A percentile compares a stretch with the other conserved stretches of the same genome.
These are phyloP conservation scores for Chlorella ohadii DNA, from an alignment of 139 green algal species.

Conservation along the genomic window DNA sequence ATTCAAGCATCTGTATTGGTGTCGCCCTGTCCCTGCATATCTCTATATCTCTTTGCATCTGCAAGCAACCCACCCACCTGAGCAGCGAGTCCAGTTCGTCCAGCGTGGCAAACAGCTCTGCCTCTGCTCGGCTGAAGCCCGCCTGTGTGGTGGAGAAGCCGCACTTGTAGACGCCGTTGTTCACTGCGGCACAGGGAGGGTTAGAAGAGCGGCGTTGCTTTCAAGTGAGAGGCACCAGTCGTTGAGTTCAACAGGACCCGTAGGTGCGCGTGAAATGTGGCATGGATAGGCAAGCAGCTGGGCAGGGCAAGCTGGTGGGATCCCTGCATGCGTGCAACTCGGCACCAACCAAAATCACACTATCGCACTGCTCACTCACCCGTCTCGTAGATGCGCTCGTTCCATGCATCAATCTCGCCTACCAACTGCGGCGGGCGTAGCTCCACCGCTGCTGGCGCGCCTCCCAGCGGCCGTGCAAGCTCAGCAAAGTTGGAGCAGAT, in stretches of 20 bases:
- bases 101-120: constrained; percentile 68
- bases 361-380: constrained; percentile 28
- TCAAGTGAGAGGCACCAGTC: too few species aligned
- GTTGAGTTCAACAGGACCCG: too few species aligned
- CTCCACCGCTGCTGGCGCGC: constrained; percentile 60
- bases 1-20: too few species aligned
- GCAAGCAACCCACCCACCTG: constrained; percentile 9
- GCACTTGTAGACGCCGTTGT: constrained; percentile 86
- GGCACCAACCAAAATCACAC: too few species aligned
- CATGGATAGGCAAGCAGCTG: too few species aligned
- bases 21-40: too few species aligned
- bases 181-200: constrained; percentile 51
- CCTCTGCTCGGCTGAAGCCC: constrained; percentile 75
- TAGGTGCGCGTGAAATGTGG: too few species aligned
- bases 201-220: not conserved
- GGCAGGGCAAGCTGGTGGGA: too few species aligned
- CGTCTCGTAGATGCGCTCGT: constrained; percentile 67
- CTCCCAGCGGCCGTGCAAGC: not conserved
- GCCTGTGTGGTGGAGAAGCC: constrained; percentile 86
- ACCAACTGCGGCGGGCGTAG: constrained; percentile 65
- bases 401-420: constrained; percentile 74
- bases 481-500: constrained; percentile 78
- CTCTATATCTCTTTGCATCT: too few species aligned
- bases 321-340: too few species aligned
- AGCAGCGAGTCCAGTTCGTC: constrained; percentile 74